phyloP scores from a whole-genome alignment of 176 grass and related monocot species.

The Carex myosuroides region DNA sequence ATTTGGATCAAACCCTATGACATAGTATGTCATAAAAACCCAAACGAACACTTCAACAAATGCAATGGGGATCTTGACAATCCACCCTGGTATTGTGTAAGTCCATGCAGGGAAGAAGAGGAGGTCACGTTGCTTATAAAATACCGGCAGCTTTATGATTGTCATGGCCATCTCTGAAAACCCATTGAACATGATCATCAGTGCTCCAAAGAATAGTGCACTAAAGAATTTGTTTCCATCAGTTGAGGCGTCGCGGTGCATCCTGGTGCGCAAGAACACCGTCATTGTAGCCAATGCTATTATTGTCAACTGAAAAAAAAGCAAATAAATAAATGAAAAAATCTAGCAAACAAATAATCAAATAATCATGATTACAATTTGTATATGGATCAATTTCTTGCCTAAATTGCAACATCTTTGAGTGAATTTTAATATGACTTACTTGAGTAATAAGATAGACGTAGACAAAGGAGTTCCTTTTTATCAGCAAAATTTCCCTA shows the following conservation, averaged over 20 bases:
- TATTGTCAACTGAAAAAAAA: constrained; percentile 31
- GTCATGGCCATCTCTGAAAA: constrained; percentile 59
- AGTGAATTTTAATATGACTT: too few species aligned
- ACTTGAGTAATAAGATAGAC: too few species aligned
- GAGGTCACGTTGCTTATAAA: constrained; percentile 86
- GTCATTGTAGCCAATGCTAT: constrained; percentile 57
- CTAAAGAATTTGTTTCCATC: constrained; percentile 40
- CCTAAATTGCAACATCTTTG: too few species aligned
- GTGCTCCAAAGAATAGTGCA: constrained; percentile 51
- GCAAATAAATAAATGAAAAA: not conserved
- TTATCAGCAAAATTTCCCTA: constrained; percentile 33
- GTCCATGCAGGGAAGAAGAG: constrained; percentile 90
- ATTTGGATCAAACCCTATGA: constrained; percentile 84
- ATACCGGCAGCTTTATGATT: constrained; percentile 67
- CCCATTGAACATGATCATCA: constrained; percentile 83
- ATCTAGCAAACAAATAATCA: not conserved
- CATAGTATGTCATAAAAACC: constrained; percentile 77
- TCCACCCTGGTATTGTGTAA: constrained; percentile 74
- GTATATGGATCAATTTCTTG: too few species aligned
- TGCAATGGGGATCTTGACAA: constrained; percentile 67
- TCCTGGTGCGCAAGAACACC: constrained; percentile 64
- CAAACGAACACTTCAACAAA: constrained; percentile 57
- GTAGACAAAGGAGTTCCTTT: too few species aligned
- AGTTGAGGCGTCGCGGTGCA: constrained; percentile 35
- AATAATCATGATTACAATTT: not conserved